Evolutionary conservation across 495 filamentous ascomycete species (phyloP).

Genomic region (Talaromyces thailandensis): DNA sequence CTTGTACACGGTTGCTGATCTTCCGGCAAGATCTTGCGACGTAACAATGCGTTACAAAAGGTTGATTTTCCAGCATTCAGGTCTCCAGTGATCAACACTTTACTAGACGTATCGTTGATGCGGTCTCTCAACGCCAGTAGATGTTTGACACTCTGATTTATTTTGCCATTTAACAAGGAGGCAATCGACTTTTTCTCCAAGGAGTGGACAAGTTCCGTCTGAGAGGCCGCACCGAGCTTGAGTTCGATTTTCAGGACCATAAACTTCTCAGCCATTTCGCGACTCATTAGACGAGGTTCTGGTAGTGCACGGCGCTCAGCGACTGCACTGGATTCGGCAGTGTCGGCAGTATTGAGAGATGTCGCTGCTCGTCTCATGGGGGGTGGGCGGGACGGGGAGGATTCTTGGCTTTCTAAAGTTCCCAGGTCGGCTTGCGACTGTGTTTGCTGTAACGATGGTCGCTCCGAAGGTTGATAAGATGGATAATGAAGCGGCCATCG

Average conservation of each 20-base stretch:
- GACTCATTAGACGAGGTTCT: constrained; percentile 75
- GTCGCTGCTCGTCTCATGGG: constrained; percentile 62
- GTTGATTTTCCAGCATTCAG: constrained; percentile 97
- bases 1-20: constrained; percentile 98
- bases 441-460: constrained; percentile 42
- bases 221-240: constrained; percentile 77
- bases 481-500: constrained; percentile 95
- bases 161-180: constrained; percentile 84
- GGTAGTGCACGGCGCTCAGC: constrained; percentile 45
- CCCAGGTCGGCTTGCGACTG: constrained; percentile 29
- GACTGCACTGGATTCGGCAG: constrained; percentile 63
- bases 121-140: constrained; percentile 76
- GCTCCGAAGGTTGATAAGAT: constrained; percentile 53
- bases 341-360: constrained; percentile 52
- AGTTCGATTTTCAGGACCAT: constrained; percentile 90
- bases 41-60: constrained; percentile 91
- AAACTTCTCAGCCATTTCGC: constrained; percentile 92
- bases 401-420: constrained; percentile 22
- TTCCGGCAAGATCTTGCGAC: constrained; percentile 87
- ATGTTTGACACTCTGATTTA: constrained; percentile 86
- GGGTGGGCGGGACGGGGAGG: constrained; percentile 38
- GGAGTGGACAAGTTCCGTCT: constrained; percentile 92
- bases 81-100: constrained; percentile 95
- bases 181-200: constrained; percentile 87
- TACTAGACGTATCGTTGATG: constrained; percentile 96